phyloP scores from a whole-genome alignment of 768 basidiomycete species.

The Lentinus tigrinus region DNA sequence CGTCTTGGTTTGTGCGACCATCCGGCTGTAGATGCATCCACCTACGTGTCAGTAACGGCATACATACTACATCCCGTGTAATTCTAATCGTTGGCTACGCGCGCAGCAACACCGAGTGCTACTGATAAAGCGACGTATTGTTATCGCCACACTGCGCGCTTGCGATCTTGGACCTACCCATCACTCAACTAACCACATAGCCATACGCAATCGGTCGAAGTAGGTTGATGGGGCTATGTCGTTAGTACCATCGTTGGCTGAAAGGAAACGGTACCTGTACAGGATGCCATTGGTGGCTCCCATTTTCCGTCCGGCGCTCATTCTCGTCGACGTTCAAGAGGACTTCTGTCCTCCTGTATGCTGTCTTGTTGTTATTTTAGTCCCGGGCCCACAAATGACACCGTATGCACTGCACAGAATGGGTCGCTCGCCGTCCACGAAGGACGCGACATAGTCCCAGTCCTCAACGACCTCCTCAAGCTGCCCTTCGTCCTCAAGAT shows the following conservation, averaged over 20 bases:
- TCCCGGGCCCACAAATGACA: not conserved
- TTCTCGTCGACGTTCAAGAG: constrained; percentile 80
- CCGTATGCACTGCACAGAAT: constrained; percentile 20
- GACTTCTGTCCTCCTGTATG: constrained; percentile 61
- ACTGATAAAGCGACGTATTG: not conserved
- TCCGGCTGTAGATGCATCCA: not conserved
- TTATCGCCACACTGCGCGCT: not conserved
- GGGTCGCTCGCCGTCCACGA: constrained; percentile 72
- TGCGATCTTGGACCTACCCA: too few relatives aligned
- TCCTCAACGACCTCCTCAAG: constrained; percentile 56
- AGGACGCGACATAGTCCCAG: constrained; percentile 55
- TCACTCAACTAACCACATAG: too few relatives aligned
- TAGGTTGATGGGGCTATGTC: too few relatives aligned
- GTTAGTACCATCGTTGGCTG: not conserved
- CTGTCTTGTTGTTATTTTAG: too few relatives aligned
- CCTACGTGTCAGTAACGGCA: not conserved
- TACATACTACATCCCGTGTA: not conserved
- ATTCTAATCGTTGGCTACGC: not conserved
- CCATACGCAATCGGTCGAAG: too few relatives aligned
- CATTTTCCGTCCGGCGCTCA: constrained; percentile 47
- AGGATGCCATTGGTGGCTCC: not conserved
- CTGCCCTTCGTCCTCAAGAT: constrained; percentile 52
- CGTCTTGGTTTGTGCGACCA: not conserved
- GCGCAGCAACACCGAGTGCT: not conserved
- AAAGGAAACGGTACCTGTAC: not conserved